These are phyloP conservation scores for Monosporascus sp. DNA, from an alignment of 2,329 filamentous ascomycete genomes.

Conservation along the genomic window DNA sequence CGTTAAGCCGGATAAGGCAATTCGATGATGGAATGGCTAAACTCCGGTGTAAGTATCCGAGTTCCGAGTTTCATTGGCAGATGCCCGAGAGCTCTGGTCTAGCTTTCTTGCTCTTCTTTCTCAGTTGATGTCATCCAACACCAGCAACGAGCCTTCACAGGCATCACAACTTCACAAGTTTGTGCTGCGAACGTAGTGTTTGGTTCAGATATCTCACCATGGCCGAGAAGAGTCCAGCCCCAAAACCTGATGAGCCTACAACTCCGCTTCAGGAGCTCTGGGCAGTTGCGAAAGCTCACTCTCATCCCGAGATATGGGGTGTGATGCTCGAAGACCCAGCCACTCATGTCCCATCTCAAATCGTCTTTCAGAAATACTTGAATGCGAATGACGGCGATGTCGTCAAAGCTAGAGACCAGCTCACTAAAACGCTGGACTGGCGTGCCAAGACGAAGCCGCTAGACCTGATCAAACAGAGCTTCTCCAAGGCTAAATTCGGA, in stretches of 20 bases:
- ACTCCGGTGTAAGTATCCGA: too few species aligned
- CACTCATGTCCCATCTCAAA: conserved; percentile 66
- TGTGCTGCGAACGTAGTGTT: too few species aligned
- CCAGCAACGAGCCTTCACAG: too few species aligned
- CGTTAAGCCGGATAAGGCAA: too few species aligned
- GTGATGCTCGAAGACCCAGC: conserved; percentile 55
- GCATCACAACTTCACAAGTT: too few species aligned
- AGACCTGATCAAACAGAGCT: conserved; percentile 59
- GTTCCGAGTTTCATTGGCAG: too few species aligned
- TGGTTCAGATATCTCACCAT: neutral
- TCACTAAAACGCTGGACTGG: conserved; percentile 76
- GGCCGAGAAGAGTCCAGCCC: conserved; percentile 10
- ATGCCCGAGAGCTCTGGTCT: too few species aligned
- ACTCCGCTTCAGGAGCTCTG: conserved; percentile 27
- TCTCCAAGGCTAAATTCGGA: conserved; percentile 65
- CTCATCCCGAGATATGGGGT: conserved; percentile 81
- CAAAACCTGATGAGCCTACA: conserved; percentile 19
- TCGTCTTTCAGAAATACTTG: conserved; percentile 89
- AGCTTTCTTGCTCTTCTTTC: too few species aligned
- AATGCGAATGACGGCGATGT: conserved; percentile 80
- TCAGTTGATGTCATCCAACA: too few species aligned
- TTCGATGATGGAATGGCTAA: too few species aligned
- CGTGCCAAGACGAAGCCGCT: conserved; percentile 70
- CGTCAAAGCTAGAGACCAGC: conserved; percentile 68
- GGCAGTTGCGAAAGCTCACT: conserved; percentile 24